Base-by-base conservation (phyloP, 2,329 filamentous ascomycete species). In the Fusarium sp. region DNA sequence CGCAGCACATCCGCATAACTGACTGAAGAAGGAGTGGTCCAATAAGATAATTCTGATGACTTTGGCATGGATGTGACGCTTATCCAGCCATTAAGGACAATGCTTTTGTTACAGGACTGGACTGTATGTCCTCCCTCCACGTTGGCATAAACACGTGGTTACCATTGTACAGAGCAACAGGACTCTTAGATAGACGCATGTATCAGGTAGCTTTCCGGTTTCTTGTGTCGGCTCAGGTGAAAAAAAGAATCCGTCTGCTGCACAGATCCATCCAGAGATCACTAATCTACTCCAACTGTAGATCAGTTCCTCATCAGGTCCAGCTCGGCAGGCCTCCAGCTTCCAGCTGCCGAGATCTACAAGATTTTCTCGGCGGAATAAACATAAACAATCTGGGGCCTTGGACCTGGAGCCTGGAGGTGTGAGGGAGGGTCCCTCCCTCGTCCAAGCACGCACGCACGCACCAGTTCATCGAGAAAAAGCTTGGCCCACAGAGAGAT, bases 261-360 rank as follows among this genome's bases (percentile, higher is more conserved):
- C 59, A 70, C 53, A 68, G 63, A 69, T 70, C 55, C 41, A 45
- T 50, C 20, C 23, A 28, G 13, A 21, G 41, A 48, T 66, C 67
- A 71, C 40, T 55, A 55, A 63, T 66, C 30, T 50, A 55, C 53
- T 66, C 42, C 46, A 20, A 45, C 28, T 34, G 55, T 60, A 70
- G 68, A 71, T 71, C 68, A 57, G 32, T 68, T 55, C 65, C 67
- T 51, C 27, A 55, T 68, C 45, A 62, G 56, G 47, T 41, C 40
- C 51, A 53, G 43, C 37, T 64, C 45, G 63, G 59, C 58, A 69
- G 50, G 55, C 59, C 43, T 56, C 46, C 55, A 50, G 51, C 34
- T 54, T 48, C 49, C 54, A 71, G 56, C 49, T 70, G 55, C 68
- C 68, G 68, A 70, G 63, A 70, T 71, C 67, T 71, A 51, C 56